Evolutionary conservation across 192 early-diverging fungal genomes (phyloP), one percentile per base, ranked within the genome.

Genomic region (Coemansia sp.): DNA sequence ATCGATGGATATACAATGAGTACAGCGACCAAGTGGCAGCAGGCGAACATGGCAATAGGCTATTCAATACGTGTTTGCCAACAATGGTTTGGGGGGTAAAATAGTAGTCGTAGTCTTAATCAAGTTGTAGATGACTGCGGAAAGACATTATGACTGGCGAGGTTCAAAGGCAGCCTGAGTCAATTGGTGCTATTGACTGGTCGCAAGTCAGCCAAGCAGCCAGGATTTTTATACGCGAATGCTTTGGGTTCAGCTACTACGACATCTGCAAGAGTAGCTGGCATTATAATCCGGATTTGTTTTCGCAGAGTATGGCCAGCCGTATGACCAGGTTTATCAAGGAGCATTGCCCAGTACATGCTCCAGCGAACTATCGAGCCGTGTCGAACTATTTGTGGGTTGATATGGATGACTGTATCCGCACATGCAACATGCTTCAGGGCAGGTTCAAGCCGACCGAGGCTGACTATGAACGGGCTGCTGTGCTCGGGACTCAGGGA

Each of bases 331-430:
- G 27, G 13, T 73, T 73, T 62, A 67, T 73, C 13, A 34, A 52
- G 1, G 22, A 39, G 3, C 61, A 63, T 47, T 73, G 68, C 43
- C 72, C 47, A 0, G 16, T 27, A 13, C 65, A 65, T 5, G 2
- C 22, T 7, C 43, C 65, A 1, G 46, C 44, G 8, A 73, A 73
- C 47, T 68, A 52, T 24, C 31, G 18, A 9, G 65, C 72, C 0
- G 72, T 73, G 39, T 73, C 72, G 7, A 73, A 73, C 57, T 73
- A 63, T 29, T 49, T 73, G 72, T 73, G 72, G 72, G 53, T 64
- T 7, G 61, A 53, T 18, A 46, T 33, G 7, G 36, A 53, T 9
- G 72, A 73, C 65, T 73, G 72, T 47, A 24, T 38, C 33, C 41
- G 22, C 20, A 68, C 68, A 61, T 18, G 24, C 29, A 40, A 43